phyloP scores from a whole-genome alignment of 371 early-diverging fungal genomes.

The Rhizopus arrhizus region DNA sequence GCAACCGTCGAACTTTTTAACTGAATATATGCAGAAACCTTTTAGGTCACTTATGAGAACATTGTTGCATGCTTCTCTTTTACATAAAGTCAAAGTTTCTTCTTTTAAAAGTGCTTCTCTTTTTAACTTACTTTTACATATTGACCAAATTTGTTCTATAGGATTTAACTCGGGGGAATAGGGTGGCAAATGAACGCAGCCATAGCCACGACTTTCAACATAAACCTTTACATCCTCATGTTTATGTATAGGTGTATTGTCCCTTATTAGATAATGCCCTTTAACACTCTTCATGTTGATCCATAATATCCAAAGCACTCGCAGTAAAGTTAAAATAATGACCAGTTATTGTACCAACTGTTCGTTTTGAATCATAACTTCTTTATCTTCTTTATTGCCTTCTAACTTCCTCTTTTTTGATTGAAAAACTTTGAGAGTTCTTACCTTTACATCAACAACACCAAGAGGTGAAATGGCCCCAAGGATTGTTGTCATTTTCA shows the following conservation, averaged over 20 bases:
- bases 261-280: too few relatives aligned
- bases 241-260: too few relatives aligned
- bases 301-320: neutral
- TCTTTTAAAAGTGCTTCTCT: constrained; percentile 18
- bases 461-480: neutral
- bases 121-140: constrained; percentile 18
- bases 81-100: neutral
- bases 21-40: constrained; percentile 11
- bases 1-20: constrained; percentile 19
- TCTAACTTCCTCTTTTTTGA: neutral
- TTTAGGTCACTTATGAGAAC: too few relatives aligned
- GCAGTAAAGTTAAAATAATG: neutral
- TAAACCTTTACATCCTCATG: neutral
- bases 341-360: constrained; percentile 9
- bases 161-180: constrained; percentile 20
- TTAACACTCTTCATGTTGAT: neutral
- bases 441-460: neutral
- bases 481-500: neutral
- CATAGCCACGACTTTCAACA: constrained; percentile 8
- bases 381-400: constrained; percentile 1
- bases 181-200: constrained; percentile 16
- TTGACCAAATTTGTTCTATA: constrained; percentile 27
- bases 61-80: neutral
- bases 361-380: neutral
- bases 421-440: neutral